Evolutionary conservation across 805 yeast species (phyloP).

Genomic region (Sungouiozyma intestinalis): DNA sequence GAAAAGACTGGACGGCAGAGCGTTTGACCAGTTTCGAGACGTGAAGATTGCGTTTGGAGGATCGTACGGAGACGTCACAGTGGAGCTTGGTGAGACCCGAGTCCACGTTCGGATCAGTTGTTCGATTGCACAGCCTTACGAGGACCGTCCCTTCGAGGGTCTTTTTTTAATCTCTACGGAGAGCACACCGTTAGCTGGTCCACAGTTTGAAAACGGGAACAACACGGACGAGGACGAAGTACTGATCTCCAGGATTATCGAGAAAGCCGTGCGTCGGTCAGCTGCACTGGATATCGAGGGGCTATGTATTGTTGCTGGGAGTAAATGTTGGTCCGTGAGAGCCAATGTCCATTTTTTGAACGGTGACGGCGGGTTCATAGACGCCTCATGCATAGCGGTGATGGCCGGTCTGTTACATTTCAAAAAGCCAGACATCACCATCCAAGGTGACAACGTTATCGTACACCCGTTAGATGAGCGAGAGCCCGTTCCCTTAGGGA

Average conservation of each 20-base stretch:
- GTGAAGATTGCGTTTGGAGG: slow-evolving; percentile 55
- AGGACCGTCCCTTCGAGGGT: slow-evolving; percentile 92
- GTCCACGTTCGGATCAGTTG: slow-evolving; percentile 49
- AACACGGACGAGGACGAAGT: slow-evolving; percentile 71
- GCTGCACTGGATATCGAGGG: slow-evolving; percentile 87
- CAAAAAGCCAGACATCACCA: slow-evolving; percentile 72
- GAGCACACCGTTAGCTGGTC: slow-evolving; percentile 81
- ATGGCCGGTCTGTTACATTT: slow-evolving; percentile 78
- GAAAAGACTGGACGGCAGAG: slow-evolving; percentile 59
- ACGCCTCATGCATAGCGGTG: slow-evolving; percentile 83
- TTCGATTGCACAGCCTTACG: slow-evolving; percentile 67
- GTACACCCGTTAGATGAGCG: slow-evolving; percentile 68
- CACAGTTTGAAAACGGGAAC: slow-evolving; percentile 65
- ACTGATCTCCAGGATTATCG: slow-evolving; percentile 70
- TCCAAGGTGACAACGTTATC: slow-evolving; percentile 52
- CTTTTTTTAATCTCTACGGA: slow-evolving; percentile 75
- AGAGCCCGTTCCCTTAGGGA: slow-evolving; percentile 76
- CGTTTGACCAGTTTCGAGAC: slow-evolving; percentile 52
- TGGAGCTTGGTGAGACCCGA: slow-evolving; percentile 62
- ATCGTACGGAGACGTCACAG: slow-evolving; percentile 74
- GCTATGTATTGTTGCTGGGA: slow-evolving; percentile 82
- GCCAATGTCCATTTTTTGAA: slow-evolving; percentile 85
- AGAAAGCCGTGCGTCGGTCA: slow-evolving; percentile 83
- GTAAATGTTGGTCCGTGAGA: slow-evolving; percentile 80
- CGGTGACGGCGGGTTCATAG: slow-evolving; percentile 89